Percentiles rank a stretch among this genome's conserved stretches.
These are phyloP conservation scores for Lepidium africanum DNA, from an alignment of 345 rosid species.

Conservation along the genomic window DNA sequence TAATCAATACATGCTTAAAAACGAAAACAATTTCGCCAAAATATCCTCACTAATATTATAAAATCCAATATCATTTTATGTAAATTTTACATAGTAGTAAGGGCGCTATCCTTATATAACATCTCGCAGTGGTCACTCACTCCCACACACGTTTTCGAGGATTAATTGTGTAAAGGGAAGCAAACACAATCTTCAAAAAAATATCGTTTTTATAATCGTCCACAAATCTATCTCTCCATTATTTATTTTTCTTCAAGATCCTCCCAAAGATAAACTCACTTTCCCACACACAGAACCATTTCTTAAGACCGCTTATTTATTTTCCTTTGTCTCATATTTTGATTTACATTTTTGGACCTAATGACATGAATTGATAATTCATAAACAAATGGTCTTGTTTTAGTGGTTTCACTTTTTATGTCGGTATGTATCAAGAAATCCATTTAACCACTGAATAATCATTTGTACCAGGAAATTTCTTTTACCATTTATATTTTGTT, in stretches of 20 bases:
- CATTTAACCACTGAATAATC: not conserved
- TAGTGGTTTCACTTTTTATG: not conserved
- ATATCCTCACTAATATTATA: too few species aligned
- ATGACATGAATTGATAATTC: not conserved
- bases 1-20: too few species aligned
- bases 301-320: not conserved
- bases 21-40: too few species aligned
- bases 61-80: too few species aligned
- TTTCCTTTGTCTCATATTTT: not conserved
- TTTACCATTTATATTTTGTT: not conserved
- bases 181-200: not conserved
- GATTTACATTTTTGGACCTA: not conserved
- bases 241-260: not conserved
- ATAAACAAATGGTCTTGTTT: not conserved
- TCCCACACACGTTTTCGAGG: slow-evolving; percentile 7
- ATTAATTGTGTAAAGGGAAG: not conserved
- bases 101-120: too few species aligned
- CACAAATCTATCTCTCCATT: slow-evolving; percentile 6
- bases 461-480: not conserved
- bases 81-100: too few species aligned
- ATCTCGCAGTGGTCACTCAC: not conserved
- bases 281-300: not conserved
- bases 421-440: not conserved
- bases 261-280: not conserved
- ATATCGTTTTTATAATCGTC: slow-evolving; percentile 1